Base-by-base conservation (phyloP, 2,329 filamentous ascomycete genomes). In the Cladosporium cucumerinum region DNA sequence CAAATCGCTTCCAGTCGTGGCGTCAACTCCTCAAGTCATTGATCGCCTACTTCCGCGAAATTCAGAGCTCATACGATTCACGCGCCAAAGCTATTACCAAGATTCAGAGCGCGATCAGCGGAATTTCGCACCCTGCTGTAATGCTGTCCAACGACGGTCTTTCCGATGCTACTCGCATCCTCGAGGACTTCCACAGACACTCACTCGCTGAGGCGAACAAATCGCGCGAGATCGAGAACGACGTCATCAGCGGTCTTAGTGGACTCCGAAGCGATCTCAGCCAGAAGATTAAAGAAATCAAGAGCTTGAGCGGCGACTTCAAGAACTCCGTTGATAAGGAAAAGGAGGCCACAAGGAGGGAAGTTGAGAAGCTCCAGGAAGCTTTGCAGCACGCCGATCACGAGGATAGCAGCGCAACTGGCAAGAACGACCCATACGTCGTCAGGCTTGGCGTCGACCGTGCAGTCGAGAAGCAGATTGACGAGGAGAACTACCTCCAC, bases 221-320 rank as follows among this genome's bases (percentile, higher is more conserved):
- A 79, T 92, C 94, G 2, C 89, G 86, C 65, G 93, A 97, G 68
- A 93, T 97, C 65, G 92, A 98, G 75, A 88, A 89, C 67, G 94
- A 98, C 74, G 93, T 99, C 55, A 92, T 98, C 68, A 83, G 91
- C 59, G 93, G 94, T 61, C 82, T 99, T 64, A 92, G 89, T 2
- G 93, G 93, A 1, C 81, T 99, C 62, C 84, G 95, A 65, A 93
- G 88, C 73, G 95, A 99, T 77, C 82, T 99, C 21, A 90, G 90
- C 67, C 92, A 96, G 76, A 99, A 99, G 81, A 96, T 96, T 78
- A 99, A 98, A 78, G 95, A 99, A 79, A 99, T 99, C 81, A 97
- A 96, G 80, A 89, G 88, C 70, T 82, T 99, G 18, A 91, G 92
- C 6, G 91, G 93, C 18, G 95, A 99, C 77, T 99, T 99, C 80